Evolutionary conservation across 257 asterid genomes (phyloP), one percentile per base, ranked within the genome.

Genomic region (Leptodermis oblonga): DNA sequence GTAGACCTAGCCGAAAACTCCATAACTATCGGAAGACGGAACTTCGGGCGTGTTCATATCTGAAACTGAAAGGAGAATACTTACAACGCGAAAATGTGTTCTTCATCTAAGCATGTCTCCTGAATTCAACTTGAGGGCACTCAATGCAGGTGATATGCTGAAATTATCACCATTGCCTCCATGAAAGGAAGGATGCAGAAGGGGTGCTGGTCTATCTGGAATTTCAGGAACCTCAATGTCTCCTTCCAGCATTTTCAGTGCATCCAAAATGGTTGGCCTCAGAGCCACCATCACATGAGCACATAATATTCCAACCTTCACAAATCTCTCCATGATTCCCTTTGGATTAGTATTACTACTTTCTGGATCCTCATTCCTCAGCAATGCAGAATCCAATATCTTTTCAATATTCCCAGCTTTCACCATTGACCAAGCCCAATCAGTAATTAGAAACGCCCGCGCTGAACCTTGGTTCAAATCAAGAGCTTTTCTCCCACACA

Each of bases 251-350:
- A 92, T 92, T 69, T 89, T 92, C 82, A 92, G 22, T 1, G 96
- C 98, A 18, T 92, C 97, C 52, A 71, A 65, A 67, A 92, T 89
- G 18, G 96, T 92, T 7, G 97, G 97, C 89, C 98, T 77, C 22
- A 92, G 22, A 13, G 98, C 94, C 79, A 92, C 98, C 98, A 92
- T 87, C 7, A 92, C 94, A 71, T 92, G 96, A n/a, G 97, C 92
- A 36, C 97, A 92, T 23, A 92, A 69, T 61, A 92, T 81, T 37
- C 96, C 98, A 63, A 92, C 96, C 1, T 78, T 86, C 18, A 89
- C 81, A 75, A 86, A 89, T 73, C 98, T 86, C 84, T 83, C 92
- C 97, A 89, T 89, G 45, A 89, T 74, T 0, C 82, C 79, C 78
- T 71, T 86, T 2, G 94, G 96, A 70, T 85, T 88, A 25, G 84